Conservation (phyloP, 305 asterid species). For the Fraxinus paxiana region DNA sequence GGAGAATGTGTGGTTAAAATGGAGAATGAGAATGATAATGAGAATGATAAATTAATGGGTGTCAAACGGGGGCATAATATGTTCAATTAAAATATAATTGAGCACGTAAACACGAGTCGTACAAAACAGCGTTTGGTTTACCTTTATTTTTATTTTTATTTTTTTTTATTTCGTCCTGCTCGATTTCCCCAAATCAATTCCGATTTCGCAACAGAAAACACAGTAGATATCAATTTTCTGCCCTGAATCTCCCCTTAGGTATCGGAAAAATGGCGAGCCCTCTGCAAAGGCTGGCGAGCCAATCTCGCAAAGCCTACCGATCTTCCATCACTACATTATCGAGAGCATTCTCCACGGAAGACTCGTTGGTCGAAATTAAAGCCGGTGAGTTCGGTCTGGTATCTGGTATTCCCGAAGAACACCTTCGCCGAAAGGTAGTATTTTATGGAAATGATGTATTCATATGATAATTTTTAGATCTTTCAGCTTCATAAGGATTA, state of each 20-base stretch:
- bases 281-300: constrained; percentile 51
- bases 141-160: background rate
- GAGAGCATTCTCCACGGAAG: constrained; percentile 52
- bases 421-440: constrained; percentile 63
- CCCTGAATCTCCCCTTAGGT: constrained; percentile 11
- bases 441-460: background rate
- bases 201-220: background rate
- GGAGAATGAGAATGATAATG: no score
- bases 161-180: background rate
- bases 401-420: constrained; percentile 78
- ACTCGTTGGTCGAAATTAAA: constrained; percentile 52
- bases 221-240: constrained; percentile 9
- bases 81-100: no score
- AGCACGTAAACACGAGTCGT: no score
- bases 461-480: background rate
- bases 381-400: constrained; percentile 78
- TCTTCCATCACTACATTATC: constrained; percentile 32
- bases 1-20: no score
- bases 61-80: no score
- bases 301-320: constrained; percentile 37
- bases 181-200: constrained; percentile 20
- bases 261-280: constrained; percentile 55
- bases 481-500: constrained; percentile 8
- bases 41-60: no score
- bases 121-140: no score